Conservation (phyloP, 306 rosid genomes). For the Oxytropis ochrocephala region DNA sequence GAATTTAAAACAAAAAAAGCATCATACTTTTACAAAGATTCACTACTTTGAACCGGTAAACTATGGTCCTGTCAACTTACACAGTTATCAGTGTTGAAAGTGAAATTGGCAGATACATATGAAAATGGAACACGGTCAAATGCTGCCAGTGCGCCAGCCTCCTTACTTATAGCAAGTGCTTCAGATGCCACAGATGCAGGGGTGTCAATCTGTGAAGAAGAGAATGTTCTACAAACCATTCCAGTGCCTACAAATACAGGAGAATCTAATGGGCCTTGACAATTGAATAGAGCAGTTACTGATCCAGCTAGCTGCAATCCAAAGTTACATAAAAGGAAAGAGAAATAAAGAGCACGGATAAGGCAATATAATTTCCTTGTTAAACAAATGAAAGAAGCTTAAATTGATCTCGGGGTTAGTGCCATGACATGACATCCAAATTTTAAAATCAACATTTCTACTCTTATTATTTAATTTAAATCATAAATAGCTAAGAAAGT, state of each 20-base stretch:
- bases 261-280: conserved; percentile 92
- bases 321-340: conserved; percentile 8
- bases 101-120: conserved; percentile 89
- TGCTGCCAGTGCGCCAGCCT: conserved; percentile 89
- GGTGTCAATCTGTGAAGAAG: conserved; percentile 43
- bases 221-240: conserved; percentile 87
- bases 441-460: neutral
- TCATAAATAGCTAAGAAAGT: neutral
- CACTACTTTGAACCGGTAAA: neutral
- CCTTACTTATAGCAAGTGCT: conserved; percentile 69
- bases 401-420: neutral
- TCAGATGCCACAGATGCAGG: conserved; percentile 74
- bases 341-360: conserved; percentile 4
- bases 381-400: neutral
- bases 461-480: neutral
- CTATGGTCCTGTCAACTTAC: conserved; percentile 45
- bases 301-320: conserved; percentile 88
- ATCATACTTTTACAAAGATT: neutral
- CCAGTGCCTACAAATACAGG: conserved; percentile 98
- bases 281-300: conserved; percentile 88
- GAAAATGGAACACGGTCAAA: conserved; percentile 89
- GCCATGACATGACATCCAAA: neutral
- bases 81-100: conserved; percentile 88
- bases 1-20: no score
- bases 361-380: neutral